These are phyloP conservation scores for Beta lomatogona DNA, from an alignment of 179 eudicot species.

Conservation along the genomic window DNA sequence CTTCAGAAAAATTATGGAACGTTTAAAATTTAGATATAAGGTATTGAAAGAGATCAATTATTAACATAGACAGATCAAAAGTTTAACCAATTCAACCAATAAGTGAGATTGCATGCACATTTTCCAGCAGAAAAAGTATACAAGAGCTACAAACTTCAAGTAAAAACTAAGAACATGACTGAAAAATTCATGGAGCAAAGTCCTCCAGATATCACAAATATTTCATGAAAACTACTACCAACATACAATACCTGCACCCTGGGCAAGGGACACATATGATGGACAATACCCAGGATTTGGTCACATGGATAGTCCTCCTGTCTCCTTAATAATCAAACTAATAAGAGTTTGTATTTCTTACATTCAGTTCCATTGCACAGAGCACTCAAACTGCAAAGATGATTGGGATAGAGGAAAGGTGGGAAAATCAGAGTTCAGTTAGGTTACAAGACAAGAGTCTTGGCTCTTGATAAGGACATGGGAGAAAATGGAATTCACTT, in stretches of 20 bases:
- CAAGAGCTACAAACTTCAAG: neutral
- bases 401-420: neutral
- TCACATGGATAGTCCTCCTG: neutral
- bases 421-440: neutral
- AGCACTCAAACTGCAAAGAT: neutral
- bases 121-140: slow-evolving; percentile 10
- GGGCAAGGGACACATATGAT: neutral
- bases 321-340: neutral
- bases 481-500: neutral
- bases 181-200: neutral
- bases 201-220: neutral
- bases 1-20: neutral
- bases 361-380: neutral
- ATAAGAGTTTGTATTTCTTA: neutral
- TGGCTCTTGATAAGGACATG: neutral
- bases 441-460: neutral
- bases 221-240: slow-evolving; percentile 3
- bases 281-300: neutral
- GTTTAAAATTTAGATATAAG: neutral
- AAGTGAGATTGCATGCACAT: slow-evolving; percentile 5
- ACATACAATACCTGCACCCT: neutral
- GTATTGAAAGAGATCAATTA: neutral
- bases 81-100: neutral
- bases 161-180: neutral
- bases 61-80: neutral